These are phyloP conservation scores for Isochrysis galbana DNA, from an alignment of 78 protist species.

Conservation along the genomic window DNA sequence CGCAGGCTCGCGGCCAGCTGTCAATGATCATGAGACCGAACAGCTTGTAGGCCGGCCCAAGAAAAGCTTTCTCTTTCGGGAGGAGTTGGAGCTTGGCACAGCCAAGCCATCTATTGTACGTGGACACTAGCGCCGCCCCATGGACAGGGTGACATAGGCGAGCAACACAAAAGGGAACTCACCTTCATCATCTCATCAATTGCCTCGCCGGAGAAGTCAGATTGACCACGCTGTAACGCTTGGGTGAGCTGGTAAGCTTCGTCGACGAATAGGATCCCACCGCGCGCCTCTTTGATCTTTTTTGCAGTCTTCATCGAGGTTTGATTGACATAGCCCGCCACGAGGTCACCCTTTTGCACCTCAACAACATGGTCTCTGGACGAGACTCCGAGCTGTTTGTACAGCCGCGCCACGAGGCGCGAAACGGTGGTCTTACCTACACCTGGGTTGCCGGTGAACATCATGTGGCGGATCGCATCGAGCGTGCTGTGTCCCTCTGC, in stretches of 20 bases:
- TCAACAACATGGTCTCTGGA: constrained; percentile 2
- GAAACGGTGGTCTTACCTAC: constrained; percentile 13
- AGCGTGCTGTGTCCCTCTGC: background rate
- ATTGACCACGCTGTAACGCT: background rate
- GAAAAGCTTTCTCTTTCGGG: too few species aligned
- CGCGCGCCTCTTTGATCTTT: constrained; percentile 26
- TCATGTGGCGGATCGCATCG: constrained; percentile 24
- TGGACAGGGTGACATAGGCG: too few species aligned
- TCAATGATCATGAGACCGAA: too few species aligned
- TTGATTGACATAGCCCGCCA: constrained; percentile 40
- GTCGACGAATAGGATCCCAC: constrained; percentile 57
- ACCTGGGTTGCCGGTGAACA: constrained; percentile 19
- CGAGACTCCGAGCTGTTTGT: constrained; percentile 9
- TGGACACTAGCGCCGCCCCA: too few species aligned
- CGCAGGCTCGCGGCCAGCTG: too few species aligned
- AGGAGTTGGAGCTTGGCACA: too few species aligned
- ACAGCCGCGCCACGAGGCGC: background rate
- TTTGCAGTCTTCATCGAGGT: background rate
- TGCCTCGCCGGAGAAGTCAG: constrained; percentile 6
- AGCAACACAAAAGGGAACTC: too few species aligned
- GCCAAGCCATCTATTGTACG: too few species aligned
- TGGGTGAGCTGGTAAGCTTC: constrained; percentile 54
- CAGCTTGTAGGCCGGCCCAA: too few species aligned
- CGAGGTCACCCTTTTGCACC: constrained; percentile 32
- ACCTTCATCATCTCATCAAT: constrained; percentile 40